A percentile compares a stretch with the other conserved stretches of the same genome.
These are phyloP conservation scores for Coemansia sp. DNA, from an alignment of 192 early-diverging fungal genomes.

Conservation along the genomic window DNA sequence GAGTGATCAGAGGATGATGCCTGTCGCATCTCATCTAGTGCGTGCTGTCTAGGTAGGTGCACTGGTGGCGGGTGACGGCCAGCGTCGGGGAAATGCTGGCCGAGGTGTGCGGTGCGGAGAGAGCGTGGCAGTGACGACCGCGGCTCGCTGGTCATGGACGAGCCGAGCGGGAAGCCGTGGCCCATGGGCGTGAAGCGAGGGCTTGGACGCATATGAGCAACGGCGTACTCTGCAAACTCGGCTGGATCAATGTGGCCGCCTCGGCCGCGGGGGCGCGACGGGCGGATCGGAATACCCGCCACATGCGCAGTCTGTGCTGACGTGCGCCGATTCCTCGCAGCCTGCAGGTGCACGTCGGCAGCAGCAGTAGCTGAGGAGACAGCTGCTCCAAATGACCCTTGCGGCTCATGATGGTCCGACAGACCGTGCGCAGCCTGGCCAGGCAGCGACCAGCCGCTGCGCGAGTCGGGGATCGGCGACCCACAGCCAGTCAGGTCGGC, in stretches of 20 bases:
- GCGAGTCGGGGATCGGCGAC: conserved; percentile 37
- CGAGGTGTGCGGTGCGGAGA: conserved; percentile 18
- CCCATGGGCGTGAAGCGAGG: conserved; percentile 46
- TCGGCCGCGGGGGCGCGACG: conserved; percentile 19
- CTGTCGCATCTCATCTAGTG: conserved; percentile 14
- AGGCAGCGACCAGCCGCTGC: conserved; percentile 44
- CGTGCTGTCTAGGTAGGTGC: conserved; percentile 25
- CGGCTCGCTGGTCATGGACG: conserved; percentile 27
- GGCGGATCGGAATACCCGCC: conserved; percentile 33
- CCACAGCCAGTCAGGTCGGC: conserved; percentile 27
- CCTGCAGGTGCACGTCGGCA: conserved; percentile 24
- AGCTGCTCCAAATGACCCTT: conserved; percentile 15
- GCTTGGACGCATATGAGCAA: conserved; percentile 42
- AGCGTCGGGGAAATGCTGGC: not conserved
- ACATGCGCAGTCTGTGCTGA: conserved; percentile 24
- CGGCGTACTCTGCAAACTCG: conserved; percentile 46
- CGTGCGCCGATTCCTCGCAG: conserved; percentile 33
- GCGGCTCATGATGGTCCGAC: conserved; percentile 25
- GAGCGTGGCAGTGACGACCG: conserved; percentile 41
- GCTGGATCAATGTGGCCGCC: conserved; percentile 31
- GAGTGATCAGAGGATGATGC: not conserved
- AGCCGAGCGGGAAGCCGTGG: conserved; percentile 27
- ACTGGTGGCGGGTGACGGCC: conserved; percentile 2
- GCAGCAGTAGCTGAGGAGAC: not conserved
- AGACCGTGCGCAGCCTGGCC: conserved; percentile 25